Base-by-base conservation (phyloP, 176 grass and related monocot species). In the Puya raimondii region DNA sequence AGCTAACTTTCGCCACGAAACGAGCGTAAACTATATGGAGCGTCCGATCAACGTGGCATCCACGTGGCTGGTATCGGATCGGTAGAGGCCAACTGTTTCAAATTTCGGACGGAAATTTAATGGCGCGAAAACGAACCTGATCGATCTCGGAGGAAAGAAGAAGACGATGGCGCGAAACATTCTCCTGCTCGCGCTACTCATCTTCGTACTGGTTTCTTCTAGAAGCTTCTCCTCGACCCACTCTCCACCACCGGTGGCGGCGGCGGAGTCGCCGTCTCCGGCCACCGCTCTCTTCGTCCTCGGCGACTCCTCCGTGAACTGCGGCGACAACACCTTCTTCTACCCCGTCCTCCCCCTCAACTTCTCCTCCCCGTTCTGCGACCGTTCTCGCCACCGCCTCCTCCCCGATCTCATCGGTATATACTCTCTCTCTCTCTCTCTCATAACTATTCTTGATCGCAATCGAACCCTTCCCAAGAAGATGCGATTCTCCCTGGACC, bases 361-460 rank as follows among this genome's bases (percentile, higher is more conserved):
- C 49, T 70, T 78, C 65, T 74, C 58, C 50, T 33, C 64, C 9
- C 58, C 65, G 11, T 59, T 75, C 49, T 75, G 83, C 17, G 72
- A 78, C 70, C 57, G 63, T 50, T 71, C 66, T n/a, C 7, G 14
- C 11, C 74, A 78, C 68, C 76, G 73, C 53, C 82, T 80, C 18
- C 54, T 88, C 70, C 79, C 89, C 14, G 82, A 85, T 69, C 70
- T 88, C 54, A 75, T 92, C 13, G 80, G 85, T 87, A 82, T 64
- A 25, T 17, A 16, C 57, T 12, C 11, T 7, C 3, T 16, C 6
- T n/a, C 9, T 67, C 12, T 17, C 33, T 15, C 47, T 16, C 33
- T 67, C n/a, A 23, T 16, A 4, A 4, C 4, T n/a, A 15, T 18
- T 18, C 53, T 58, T 58, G 53, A 20, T 58, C 15, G 18, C 53